Evolutionary conservation across 768 basidiomycete genomes (phyloP).

Genomic region (Boletus pseudopeckii): DNA sequence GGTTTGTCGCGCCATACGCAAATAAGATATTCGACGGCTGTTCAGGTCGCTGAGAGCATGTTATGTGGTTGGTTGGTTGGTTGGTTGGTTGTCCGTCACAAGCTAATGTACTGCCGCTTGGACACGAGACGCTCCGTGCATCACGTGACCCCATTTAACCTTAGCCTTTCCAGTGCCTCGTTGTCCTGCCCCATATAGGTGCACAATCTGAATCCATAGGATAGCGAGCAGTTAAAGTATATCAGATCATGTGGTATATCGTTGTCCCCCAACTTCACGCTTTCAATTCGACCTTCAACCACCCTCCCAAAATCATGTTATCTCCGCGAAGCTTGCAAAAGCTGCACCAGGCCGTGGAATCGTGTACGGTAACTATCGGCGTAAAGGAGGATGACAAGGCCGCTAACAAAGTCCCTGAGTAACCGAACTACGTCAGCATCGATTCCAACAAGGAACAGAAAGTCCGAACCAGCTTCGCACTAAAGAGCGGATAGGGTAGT

Average conservation of each 20-base stretch:
- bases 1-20: constrained; percentile 24
- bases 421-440: neutral
- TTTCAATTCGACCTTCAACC: neutral
- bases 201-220: constrained; percentile 6
- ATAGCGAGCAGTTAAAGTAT: constrained; percentile 11
- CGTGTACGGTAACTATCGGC: constrained; percentile 46
- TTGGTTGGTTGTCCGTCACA: neutral
- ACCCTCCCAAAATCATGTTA: constrained; percentile 3
- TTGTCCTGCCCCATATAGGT: neutral
- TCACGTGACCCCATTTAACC: constrained; percentile 18
- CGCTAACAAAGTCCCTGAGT: constrained; percentile 49
- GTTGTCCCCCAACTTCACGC: neutral
- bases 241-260: constrained; percentile 19
- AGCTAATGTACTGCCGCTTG: neutral
- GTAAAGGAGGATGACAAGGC: constrained; percentile 46
- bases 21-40: constrained; percentile 3
- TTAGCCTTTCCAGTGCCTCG: neutral
- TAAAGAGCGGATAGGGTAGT: constrained; percentile 80
- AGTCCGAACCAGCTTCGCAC: constrained; percentile 66
- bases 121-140: neutral
- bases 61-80: neutral
- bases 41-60: constrained; percentile 18
- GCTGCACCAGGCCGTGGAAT: constrained; percentile 38
- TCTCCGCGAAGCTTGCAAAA: constrained; percentile 38
- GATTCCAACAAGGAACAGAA: neutral